Conservation (phyloP, 306 rosid species). For the Citrullus amarus region DNA sequence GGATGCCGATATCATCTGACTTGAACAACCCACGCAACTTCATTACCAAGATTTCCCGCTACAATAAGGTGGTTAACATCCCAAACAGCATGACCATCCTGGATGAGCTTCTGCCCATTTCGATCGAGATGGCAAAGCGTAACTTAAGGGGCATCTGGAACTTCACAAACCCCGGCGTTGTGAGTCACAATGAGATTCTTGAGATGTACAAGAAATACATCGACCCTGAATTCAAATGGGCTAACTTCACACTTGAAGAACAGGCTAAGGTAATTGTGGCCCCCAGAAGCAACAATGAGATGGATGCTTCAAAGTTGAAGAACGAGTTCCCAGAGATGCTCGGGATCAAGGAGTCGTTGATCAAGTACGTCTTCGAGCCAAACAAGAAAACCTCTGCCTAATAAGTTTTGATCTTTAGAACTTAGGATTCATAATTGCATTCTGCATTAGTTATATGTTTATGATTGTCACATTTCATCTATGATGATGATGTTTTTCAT, state of each 20-base stretch:
- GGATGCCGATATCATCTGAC: slow-evolving; percentile 69
- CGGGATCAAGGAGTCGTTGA: slow-evolving; percentile 55
- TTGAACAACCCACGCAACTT: slow-evolving; percentile 63
- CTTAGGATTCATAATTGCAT: slow-evolving; percentile 12
- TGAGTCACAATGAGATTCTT: slow-evolving; percentile 57
- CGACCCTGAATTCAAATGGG: slow-evolving; percentile 50
- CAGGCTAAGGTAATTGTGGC: slow-evolving; percentile 66
- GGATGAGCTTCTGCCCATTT: slow-evolving; percentile 65
- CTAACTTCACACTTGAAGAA: slow-evolving; percentile 56
- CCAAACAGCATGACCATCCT: slow-evolving; percentile 72
- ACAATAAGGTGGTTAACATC: slow-evolving; percentile 58
- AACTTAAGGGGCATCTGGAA: slow-evolving; percentile 61
- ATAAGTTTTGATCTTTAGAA: slow-evolving; percentile 12
- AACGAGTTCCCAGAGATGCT: slow-evolving; percentile 60
- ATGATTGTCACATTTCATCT: background rate
- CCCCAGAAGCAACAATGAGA: slow-evolving; percentile 60
- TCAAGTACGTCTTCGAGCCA: slow-evolving; percentile 47
- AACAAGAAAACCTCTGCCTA: slow-evolving; percentile 37
- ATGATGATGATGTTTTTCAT: background rate
- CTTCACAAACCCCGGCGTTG: slow-evolving; percentile 67
- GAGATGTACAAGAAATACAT: slow-evolving; percentile 62
- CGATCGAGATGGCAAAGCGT: slow-evolving; percentile 65
- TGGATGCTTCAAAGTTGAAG: slow-evolving; percentile 59
- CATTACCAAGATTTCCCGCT: slow-evolving; percentile 60
- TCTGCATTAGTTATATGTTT: slow-evolving; percentile 9